These are phyloP conservation scores for Colletotrichum tanaceti DNA, from an alignment of 2,329 filamentous ascomycete genomes.

Conservation along the genomic window DNA sequence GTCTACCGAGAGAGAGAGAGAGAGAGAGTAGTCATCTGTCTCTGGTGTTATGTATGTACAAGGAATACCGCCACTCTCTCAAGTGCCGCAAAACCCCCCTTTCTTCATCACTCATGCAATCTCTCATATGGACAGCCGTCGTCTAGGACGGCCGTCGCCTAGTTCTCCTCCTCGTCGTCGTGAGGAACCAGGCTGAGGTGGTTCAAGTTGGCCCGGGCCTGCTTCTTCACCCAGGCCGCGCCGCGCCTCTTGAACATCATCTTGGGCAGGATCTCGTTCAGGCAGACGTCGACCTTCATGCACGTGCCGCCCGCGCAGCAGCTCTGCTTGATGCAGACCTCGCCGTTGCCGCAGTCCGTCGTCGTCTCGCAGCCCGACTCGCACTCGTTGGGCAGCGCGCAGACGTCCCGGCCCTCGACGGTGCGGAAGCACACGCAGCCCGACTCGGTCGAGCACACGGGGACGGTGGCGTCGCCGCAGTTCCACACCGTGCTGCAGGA, in stretches of 20 bases:
- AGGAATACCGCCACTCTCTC: background rate
- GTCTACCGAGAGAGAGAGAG: too few relatives aligned
- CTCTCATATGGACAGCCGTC: too few relatives aligned
- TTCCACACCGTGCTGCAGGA: constrained; percentile 21
- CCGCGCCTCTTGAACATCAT: constrained; percentile 34
- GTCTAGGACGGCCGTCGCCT: background rate
- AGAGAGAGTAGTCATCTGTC: too few relatives aligned
- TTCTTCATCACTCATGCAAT: too few relatives aligned
- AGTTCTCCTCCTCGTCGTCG: constrained; percentile 1
- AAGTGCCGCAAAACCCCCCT: background rate
- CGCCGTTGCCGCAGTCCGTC: constrained; percentile 21
- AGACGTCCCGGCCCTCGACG: constrained; percentile 28
- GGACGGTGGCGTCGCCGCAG: constrained; percentile 27
- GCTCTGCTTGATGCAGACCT: constrained; percentile 38
- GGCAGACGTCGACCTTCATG: constrained; percentile 36
- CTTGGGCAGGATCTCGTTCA: constrained; percentile 19
- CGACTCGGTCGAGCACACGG: constrained; percentile 10
- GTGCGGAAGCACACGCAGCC: constrained; percentile 36
- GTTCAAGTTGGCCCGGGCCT: constrained; percentile 2
- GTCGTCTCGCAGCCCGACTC: constrained; percentile 17
- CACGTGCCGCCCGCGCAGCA: constrained; percentile 30
- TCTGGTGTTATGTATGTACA: constrained; percentile 9
- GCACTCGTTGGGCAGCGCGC: constrained; percentile 33
- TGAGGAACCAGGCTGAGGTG: constrained; percentile 29
- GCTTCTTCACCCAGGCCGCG: constrained; percentile 26